phyloP scores from a whole-genome alignment of 2,329 filamentous ascomycete genomes.

The Verruconis gallopava region DNA sequence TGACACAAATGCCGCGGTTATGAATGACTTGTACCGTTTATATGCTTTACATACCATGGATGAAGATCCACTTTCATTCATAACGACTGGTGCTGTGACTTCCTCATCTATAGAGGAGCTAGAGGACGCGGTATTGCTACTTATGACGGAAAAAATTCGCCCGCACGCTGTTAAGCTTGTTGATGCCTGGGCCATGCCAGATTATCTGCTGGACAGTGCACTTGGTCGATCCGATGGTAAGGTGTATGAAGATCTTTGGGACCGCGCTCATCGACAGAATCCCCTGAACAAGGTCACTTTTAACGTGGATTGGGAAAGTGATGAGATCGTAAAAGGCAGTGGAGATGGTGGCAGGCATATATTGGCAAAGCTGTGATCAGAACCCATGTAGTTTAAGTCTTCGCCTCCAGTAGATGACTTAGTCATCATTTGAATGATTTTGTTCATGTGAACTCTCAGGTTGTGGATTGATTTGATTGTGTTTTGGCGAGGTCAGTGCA shows the following conservation, averaged over 20 bases:
- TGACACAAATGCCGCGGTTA: constrained; percentile 18
- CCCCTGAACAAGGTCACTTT: constrained; percentile 39
- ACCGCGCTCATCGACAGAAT: constrained; percentile 38
- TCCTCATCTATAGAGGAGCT: constrained; percentile 29
- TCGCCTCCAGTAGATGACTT: too few relatives aligned
- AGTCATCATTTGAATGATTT: too few relatives aligned
- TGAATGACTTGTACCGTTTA: constrained; percentile 34
- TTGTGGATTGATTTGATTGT: too few relatives aligned
- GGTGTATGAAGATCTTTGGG: constrained; percentile 41
- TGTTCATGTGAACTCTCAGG: too few relatives aligned
- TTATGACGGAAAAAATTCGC: constrained; percentile 33
- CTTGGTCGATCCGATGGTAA: constrained; percentile 38
- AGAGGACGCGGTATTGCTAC: constrained; percentile 27
- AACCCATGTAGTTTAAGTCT: too few relatives aligned
- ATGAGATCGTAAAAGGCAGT: constrained; percentile 36
- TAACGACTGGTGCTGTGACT: constrained; percentile 29
- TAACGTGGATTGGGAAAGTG: constrained; percentile 35
- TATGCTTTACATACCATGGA: constrained; percentile 37
- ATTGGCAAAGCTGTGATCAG: constrained; percentile 11
- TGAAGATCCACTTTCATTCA: constrained; percentile 31
- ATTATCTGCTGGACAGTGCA: constrained; percentile 39
- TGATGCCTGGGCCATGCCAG: constrained; percentile 40
- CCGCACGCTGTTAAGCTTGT: constrained; percentile 40
- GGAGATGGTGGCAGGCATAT: constrained; percentile 24
- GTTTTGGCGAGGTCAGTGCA: too few relatives aligned